Evolutionary conservation across 2,329 filamentous ascomycete genomes (phyloP).

Genomic region (Botryotinia narcissicola): DNA sequence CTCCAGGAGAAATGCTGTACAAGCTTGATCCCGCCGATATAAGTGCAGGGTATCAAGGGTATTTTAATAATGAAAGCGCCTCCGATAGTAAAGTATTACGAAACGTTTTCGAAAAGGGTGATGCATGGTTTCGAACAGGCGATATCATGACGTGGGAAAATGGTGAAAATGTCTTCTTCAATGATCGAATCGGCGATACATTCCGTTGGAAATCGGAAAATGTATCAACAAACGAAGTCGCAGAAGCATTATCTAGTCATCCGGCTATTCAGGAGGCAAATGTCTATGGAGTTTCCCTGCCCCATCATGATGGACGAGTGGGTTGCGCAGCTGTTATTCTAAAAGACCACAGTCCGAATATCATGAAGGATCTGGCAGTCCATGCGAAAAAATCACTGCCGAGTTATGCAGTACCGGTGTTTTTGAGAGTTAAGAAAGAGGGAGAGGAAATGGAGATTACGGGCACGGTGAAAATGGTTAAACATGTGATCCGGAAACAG

Average conservation of each 20-base stretch:
- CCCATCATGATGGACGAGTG: conserved; percentile 78
- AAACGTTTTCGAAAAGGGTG: conserved; percentile 70
- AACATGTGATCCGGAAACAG: conserved; percentile 66
- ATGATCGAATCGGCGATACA: conserved; percentile 76
- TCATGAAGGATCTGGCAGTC: conserved; percentile 58
- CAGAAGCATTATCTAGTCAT: conserved; percentile 68
- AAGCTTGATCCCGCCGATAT: conserved; percentile 65
- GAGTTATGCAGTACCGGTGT: conserved; percentile 73
- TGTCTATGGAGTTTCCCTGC: conserved; percentile 78
- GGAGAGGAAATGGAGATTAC: conserved; percentile 58
- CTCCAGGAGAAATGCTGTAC: conserved; percentile 74
- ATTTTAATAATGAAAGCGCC: conserved; percentile 71
- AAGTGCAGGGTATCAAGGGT: conserved; percentile 69
- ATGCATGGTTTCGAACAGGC: conserved; percentile 82
- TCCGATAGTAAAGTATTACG: conserved; percentile 72
- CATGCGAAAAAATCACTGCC: conserved; percentile 62
- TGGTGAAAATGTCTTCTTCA: conserved; percentile 75
- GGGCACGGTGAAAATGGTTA: conserved; percentile 88
- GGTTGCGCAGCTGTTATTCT: conserved; percentile 74
- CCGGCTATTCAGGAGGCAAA: conserved; percentile 72
- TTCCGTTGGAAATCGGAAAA: conserved; percentile 84
- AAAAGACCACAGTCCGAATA: conserved; percentile 43
- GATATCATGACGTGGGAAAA: conserved; percentile 71
- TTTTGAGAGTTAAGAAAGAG: conserved; percentile 63
- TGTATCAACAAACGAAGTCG: conserved; percentile 78